These are phyloP conservation scores for Pinus albicaulis DNA, from an alignment of 75 land plant species.

Conservation along the genomic window DNA sequence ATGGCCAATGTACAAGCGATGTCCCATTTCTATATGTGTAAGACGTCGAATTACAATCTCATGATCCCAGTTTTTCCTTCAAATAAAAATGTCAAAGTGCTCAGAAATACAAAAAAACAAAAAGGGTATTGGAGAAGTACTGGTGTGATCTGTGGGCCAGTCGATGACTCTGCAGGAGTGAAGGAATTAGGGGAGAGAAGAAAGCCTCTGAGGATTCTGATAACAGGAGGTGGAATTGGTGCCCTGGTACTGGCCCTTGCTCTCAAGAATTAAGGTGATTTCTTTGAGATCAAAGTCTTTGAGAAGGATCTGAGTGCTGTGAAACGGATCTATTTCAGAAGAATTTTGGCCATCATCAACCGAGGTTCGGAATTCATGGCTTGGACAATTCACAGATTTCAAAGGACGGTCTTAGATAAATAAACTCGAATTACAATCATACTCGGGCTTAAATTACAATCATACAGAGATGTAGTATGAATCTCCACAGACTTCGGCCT, in stretches of 20 bases:
- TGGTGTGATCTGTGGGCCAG: not conserved
- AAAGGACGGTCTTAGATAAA: too few relatives aligned
- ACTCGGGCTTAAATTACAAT: too few relatives aligned
- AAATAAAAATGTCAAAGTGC: too few relatives aligned
- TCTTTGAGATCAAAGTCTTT: constrained; percentile 40
- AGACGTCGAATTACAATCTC: not conserved
- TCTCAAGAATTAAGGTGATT: constrained; percentile 33
- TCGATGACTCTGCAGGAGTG: not conserved
- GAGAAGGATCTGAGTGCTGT: constrained; percentile 53
- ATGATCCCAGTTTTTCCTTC: not conserved
- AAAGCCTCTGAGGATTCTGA: constrained; percentile 19
- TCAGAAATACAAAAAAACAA: not conserved
- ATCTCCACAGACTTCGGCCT: too few relatives aligned
- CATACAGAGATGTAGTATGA: too few relatives aligned
- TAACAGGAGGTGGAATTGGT: constrained; percentile 59
- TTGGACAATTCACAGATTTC: too few relatives aligned
- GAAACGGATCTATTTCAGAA: not conserved
- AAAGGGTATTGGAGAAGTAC: not conserved
- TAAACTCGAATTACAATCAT: too few relatives aligned
- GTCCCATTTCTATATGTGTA: not conserved
- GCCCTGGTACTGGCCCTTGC: constrained; percentile 53
- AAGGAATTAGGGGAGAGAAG: not conserved
- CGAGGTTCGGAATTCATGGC: too few relatives aligned
- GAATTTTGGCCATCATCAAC: too few relatives aligned
- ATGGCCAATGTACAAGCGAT: not conserved